Percentiles rank a stretch among this genome's conserved stretches.
Conservation (phyloP, 768 basidiomycete species). For the Leccinum fibrillosum region DNA sequence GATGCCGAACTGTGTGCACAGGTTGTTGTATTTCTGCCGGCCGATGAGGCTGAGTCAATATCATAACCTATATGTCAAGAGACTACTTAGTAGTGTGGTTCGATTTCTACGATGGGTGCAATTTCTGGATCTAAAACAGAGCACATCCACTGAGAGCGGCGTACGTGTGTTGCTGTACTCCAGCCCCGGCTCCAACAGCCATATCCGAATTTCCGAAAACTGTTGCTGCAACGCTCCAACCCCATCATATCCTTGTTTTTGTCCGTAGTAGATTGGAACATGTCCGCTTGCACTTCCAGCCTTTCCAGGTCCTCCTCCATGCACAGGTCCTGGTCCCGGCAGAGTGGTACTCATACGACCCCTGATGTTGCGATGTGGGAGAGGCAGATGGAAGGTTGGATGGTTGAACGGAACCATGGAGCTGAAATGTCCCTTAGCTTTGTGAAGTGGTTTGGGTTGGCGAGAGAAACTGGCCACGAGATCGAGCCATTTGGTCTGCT, state of each 20-base stretch:
- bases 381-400: conserved; percentile 9
- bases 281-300: conserved; percentile 14
- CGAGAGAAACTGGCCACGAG: conserved; percentile 12
- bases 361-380: conserved; percentile 14
- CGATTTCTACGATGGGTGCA: no score
- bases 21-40: no score
- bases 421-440: conserved; percentile 14
- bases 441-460: conserved; percentile 15
- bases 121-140: background rate
- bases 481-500: conserved; percentile 10
- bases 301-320: conserved; percentile 18
- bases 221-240: conserved; percentile 26
- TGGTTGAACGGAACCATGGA: conserved; percentile 4
- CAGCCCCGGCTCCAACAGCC: conserved; percentile 21
- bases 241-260: conserved; percentile 20
- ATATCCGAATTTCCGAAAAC: conserved; percentile 23
- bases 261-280: conserved; percentile 12
- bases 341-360: conserved; percentile 20
- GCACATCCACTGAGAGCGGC: conserved; percentile 14
- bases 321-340: conserved; percentile 10
- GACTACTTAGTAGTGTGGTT: no score
- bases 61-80: no score
- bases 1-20: no score
- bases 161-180: conserved; percentile 21
- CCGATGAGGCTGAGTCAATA: no score